phyloP scores from a whole-genome alignment of 2,329 filamentous ascomycete species.

The Pseudocercospora macadamiae region DNA sequence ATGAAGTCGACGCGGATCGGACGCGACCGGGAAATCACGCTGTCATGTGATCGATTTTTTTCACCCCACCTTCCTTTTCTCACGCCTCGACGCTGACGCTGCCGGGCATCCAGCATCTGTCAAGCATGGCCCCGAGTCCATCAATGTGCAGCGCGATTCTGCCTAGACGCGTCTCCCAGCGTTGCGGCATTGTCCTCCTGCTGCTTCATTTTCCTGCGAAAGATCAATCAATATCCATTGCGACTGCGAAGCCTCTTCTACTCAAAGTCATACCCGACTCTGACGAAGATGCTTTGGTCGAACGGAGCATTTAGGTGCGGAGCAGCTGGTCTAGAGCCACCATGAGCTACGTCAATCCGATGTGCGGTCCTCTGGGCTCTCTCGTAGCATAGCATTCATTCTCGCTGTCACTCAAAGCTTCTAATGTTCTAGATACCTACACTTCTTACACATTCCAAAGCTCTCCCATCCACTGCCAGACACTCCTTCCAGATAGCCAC shows the following conservation, averaged over 20 bases:
- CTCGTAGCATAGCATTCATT: not conserved
- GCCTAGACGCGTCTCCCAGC: not conserved
- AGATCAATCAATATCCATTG: too few species aligned
- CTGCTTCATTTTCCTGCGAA: not conserved
- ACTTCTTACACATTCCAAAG: not conserved
- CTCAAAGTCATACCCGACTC: too few species aligned
- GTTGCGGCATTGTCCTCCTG: not conserved
- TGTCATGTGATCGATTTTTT: constrained; percentile 9
- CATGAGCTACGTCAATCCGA: constrained; percentile 7
- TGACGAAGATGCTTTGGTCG: not conserved
- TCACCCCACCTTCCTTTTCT: too few species aligned
- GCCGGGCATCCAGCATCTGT: not conserved
- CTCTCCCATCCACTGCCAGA: not conserved
- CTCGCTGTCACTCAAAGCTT: not conserved
- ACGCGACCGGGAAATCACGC: not conserved
- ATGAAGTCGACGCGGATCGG: constrained; percentile 7
- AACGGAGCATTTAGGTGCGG: constrained; percentile 1
- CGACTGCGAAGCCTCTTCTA: too few species aligned
- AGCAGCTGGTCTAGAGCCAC: constrained; percentile 9
- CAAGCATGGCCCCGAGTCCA: not conserved
- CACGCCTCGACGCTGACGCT: too few species aligned
- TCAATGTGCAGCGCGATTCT: constrained; percentile 4
- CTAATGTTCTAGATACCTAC: not conserved
- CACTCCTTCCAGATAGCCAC: not conserved
- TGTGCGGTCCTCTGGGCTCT: not conserved